Conservation (phyloP, 495 filamentous ascomycete species). For the Penicillium longicatenatum region DNA sequence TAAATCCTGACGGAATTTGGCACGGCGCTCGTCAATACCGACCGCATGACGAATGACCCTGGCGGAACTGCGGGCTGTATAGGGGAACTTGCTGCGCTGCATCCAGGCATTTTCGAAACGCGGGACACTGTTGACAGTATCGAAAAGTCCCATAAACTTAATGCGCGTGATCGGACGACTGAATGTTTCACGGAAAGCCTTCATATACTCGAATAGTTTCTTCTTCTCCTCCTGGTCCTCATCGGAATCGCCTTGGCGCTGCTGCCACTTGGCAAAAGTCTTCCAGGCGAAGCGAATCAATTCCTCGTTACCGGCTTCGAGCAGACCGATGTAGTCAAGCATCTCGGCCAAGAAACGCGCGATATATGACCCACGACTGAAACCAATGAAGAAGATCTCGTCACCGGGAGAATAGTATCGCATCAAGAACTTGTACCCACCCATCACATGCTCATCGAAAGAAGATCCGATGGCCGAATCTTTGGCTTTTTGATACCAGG, state of each 20-base stretch:
- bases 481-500: slow-evolving; percentile 80
- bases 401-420: slow-evolving; percentile 79
- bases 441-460: slow-evolving; percentile 82
- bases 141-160: slow-evolving; percentile 50
- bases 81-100: slow-evolving; percentile 79
- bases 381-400: slow-evolving; percentile 81
- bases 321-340: slow-evolving; percentile 79
- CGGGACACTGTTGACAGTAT: slow-evolving; percentile 76
- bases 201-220: slow-evolving; percentile 75
- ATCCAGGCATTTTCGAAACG: slow-evolving; percentile 85
- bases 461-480: slow-evolving; percentile 83
- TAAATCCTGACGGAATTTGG: slow-evolving; percentile 68
- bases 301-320: slow-evolving; percentile 85
- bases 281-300: slow-evolving; percentile 86
- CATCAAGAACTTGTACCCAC: slow-evolving; percentile 88
- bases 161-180: slow-evolving; percentile 75
- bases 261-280: slow-evolving; percentile 84
- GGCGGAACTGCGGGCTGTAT: slow-evolving; percentile 76
- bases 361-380: slow-evolving; percentile 84
- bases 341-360: slow-evolving; percentile 86
- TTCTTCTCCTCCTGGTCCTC: slow-evolving; percentile 61
- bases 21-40: slow-evolving; percentile 75
- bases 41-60: slow-evolving; percentile 73
- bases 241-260: slow-evolving; percentile 57
- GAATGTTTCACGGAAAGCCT: slow-evolving; percentile 83